phyloP scores from a whole-genome alignment of 345 rosid species.

The Erodium maritimum region DNA sequence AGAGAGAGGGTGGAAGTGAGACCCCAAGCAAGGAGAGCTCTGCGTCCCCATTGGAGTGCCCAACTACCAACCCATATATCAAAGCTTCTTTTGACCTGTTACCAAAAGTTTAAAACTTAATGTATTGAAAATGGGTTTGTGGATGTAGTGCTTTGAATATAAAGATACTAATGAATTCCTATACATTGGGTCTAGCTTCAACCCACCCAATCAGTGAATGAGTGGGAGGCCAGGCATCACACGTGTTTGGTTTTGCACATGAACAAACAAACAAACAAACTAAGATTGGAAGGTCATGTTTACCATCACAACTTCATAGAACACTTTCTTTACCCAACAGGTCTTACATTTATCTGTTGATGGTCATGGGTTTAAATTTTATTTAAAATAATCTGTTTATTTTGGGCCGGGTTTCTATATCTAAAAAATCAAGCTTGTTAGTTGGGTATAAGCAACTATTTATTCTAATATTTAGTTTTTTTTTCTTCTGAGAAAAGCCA shows the following conservation, averaged over 20 bases:
- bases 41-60: background rate
- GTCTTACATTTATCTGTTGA: too few relatives aligned
- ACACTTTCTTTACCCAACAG: too few relatives aligned
- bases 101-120: background rate
- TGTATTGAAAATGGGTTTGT: background rate
- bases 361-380: too few relatives aligned
- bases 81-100: background rate
- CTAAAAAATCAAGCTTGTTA: too few relatives aligned
- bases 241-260: background rate
- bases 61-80: background rate
- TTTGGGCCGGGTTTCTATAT: too few relatives aligned
- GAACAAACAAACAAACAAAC: background rate
- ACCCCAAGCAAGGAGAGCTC: background rate
- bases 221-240: background rate
- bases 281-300: background rate
- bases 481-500: too few relatives aligned
- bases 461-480: too few relatives aligned
- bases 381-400: too few relatives aligned
- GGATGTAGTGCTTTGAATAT: background rate
- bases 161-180: background rate
- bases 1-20: background rate
- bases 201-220: background rate
- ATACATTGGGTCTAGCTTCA: background rate
- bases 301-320: background rate
- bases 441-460: too few relatives aligned